Evolutionary conservation across 2,329 filamentous ascomycete species (phyloP).

Genomic region (Sclerotinia sclerotiorum): DNA sequence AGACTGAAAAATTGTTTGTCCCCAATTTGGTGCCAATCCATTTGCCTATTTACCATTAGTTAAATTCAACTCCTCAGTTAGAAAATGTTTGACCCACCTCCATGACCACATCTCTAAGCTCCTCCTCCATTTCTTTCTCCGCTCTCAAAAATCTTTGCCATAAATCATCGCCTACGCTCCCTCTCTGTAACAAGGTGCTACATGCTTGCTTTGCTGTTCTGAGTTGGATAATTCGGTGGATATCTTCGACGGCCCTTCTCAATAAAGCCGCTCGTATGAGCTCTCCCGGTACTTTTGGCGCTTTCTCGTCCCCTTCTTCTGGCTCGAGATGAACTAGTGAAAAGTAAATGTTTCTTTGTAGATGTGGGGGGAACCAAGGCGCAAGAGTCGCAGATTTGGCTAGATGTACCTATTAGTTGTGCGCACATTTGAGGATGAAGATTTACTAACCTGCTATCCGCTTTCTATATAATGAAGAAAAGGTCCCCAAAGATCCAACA

Average conservation of each 20-base stretch:
- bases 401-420: constrained; percentile 40
- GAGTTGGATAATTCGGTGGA: constrained; percentile 85
- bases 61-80: not conserved
- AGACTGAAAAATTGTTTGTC: constrained; percentile 92
- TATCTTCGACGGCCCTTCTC: constrained; percentile 87
- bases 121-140: constrained; percentile 97
- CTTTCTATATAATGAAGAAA: constrained; percentile 90
- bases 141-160: constrained; percentile 90
- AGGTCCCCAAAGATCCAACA: constrained; percentile 83
- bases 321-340: constrained; percentile 80
- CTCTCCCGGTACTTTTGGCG: constrained; percentile 72
- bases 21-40: constrained; percentile 84
- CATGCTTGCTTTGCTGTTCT: constrained; percentile 86
- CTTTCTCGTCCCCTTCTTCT: constrained; percentile 63
- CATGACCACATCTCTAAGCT: constrained; percentile 87
- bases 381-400: constrained; percentile 80
- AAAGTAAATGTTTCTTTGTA: constrained; percentile 92
- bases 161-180: constrained; percentile 92
- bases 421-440: constrained; percentile 4
- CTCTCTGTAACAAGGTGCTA: constrained; percentile 77
- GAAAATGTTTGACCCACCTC: constrained; percentile 61
- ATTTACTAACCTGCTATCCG: constrained; percentile 72
- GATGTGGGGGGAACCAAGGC: constrained; percentile 90
- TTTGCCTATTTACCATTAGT: constrained; percentile 67
- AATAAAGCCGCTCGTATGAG: constrained; percentile 86